These are phyloP conservation scores for Rhodotorula sp. DNA, from an alignment of 1,284 basidiomycete genomes.

Conservation along the genomic window DNA sequence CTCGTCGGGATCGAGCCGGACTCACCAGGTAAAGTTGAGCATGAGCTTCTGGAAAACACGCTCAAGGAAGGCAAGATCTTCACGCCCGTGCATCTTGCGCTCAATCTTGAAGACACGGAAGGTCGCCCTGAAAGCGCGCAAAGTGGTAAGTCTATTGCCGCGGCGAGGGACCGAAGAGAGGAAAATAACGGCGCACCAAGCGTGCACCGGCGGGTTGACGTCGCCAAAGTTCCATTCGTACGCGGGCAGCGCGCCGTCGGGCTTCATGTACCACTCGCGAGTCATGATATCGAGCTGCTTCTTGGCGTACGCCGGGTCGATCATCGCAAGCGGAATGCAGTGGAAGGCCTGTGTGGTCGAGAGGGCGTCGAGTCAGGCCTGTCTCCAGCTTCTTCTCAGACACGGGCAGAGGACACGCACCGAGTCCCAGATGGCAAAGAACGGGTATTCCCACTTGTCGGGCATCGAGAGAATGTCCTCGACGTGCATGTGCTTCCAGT, in stretches of 20 bases:
- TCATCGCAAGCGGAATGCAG: constrained; percentile 91
- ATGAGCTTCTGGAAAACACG: constrained; percentile 97
- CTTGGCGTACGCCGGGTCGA: constrained; percentile 93
- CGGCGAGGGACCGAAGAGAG: constrained; percentile 7
- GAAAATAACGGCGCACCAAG: constrained; percentile 56
- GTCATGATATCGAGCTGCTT: constrained; percentile 95
- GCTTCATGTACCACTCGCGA: constrained; percentile 97
- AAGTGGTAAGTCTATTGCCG: neutral
- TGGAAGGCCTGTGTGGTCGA: constrained; percentile 72
- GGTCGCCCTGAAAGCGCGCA: constrained; percentile 57
- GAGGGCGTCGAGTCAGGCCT: no score
- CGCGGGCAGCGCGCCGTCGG: constrained; percentile 94
- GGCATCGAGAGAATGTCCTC: constrained; percentile 98
- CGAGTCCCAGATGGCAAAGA: constrained; percentile 32
- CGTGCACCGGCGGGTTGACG: constrained; percentile 95
- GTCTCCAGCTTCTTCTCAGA: no score
- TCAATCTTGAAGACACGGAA: constrained; percentile 99
- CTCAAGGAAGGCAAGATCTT: constrained; percentile 90
- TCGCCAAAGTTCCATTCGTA: constrained; percentile 99
- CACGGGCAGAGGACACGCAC: constrained; percentile 6
- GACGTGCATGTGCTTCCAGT: constrained; percentile 92
- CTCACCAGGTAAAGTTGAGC: constrained; percentile 90
- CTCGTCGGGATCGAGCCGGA: constrained; percentile 5
- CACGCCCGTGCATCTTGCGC: constrained; percentile 84
- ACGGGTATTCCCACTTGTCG: constrained; percentile 85